Evolutionary conservation across 768 basidiomycete species (phyloP), one percentile per base, ranked within the genome.

Genomic region (Pisolithus tinctorius): DNA sequence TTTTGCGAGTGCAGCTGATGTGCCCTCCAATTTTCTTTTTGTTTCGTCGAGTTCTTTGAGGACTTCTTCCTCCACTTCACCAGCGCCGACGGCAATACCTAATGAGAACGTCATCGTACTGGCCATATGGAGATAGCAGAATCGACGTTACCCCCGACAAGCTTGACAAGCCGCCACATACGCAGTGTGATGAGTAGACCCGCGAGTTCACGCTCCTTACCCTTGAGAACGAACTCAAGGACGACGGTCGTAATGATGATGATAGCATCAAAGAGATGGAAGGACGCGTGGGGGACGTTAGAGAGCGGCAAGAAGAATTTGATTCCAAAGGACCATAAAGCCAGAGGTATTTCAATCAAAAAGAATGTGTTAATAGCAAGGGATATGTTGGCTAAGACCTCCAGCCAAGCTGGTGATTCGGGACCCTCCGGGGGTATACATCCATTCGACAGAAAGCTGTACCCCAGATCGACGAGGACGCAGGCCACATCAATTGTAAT

Each of bases 1-100:
- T 47, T 71, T 64, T 1, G 68, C 63, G 17, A 88, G 64, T 27
- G 76, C 74, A n/a, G 56, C 55, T 52, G 68, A 70, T 10, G 68
- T 68, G 16, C 71, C 64, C 55, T 71, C 73, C 2, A 89, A 71
- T 55, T 81, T 71, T 51, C 66, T 63, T 55, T 72, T 74, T 0
- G 77, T 77, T 25, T 76, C 70, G 31, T 68, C 71, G 1, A 88
- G 72, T 25, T 75, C 71, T 53, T 77, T 72, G 5, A 67, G 64
- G 1, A 68, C 66, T 42, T 78, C 74, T 61, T 86, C 87, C 53
- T 78, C 76, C 4, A 89, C 53, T 60, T 89, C 86, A 11, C 81
- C 84, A 1, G 85, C 81, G 11, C 87, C 84, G 40, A 90, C 80
- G 3, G 88, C 81, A 34, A 92, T 78, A 40, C 87, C 88, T 88